A percentile compares a stretch with the other conserved stretches of the same genome.
Evolutionary conservation across 352 stramenopile species (phyloP).

Genomic region (Pythium catenulatum): DNA sequence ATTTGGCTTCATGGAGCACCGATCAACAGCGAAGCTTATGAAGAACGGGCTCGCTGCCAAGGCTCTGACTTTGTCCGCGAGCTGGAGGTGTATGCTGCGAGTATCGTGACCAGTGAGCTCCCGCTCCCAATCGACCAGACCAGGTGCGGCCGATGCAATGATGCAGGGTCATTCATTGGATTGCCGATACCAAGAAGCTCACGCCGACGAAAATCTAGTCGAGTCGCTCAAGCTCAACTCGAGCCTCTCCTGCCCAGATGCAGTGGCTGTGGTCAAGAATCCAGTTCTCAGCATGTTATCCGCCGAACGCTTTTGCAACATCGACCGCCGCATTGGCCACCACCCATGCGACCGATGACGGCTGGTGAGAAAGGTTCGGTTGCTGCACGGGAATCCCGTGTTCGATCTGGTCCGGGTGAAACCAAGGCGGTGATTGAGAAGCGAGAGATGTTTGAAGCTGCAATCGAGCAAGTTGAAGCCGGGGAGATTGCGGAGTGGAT

Average conservation of each 20-base stretch:
- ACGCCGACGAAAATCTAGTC: neutral
- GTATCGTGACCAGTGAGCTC: neutral
- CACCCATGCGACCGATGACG: conserved; percentile 2
- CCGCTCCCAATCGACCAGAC: neutral
- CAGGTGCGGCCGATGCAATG: too few relatives aligned
- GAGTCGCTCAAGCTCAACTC: neutral
- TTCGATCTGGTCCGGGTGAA: too few relatives aligned
- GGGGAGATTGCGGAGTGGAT: neutral
- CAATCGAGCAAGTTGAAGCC: too few relatives aligned
- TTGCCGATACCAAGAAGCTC: neutral
- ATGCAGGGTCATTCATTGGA: neutral
- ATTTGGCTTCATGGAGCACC: conserved; percentile 10
- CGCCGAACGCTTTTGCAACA: neutral
- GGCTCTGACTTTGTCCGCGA: too few relatives aligned
- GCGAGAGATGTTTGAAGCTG: too few relatives aligned
- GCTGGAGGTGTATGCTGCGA: too few relatives aligned
- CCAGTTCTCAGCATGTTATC: conserved; percentile 27
- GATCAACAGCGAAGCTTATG: neutral
- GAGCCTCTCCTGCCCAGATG: neutral
- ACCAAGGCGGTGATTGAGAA: too few relatives aligned
- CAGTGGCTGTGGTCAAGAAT: neutral
- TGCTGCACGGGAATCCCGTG: neutral
- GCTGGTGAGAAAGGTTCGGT: neutral
- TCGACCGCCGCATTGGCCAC: conserved; percentile 39
- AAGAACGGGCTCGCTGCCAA: too few relatives aligned